Conservation (phyloP, 805 yeast genomes). For the Candida patagonica region DNA sequence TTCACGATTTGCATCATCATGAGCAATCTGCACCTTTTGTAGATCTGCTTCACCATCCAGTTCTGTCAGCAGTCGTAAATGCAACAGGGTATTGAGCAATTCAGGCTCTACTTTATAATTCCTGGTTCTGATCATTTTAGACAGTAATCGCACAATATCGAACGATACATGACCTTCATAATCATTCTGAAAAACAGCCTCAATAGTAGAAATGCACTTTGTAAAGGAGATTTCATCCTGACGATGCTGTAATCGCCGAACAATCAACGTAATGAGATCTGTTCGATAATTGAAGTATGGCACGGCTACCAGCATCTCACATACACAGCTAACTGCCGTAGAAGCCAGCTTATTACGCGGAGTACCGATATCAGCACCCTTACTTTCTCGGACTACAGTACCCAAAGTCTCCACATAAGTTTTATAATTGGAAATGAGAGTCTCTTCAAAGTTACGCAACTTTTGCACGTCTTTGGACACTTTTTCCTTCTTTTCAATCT, state of each 20-base stretch:
- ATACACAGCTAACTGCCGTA: constrained; percentile 62
- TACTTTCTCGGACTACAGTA: constrained; percentile 33
- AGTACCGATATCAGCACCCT: constrained; percentile 17
- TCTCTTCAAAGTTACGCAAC: constrained; percentile 73
- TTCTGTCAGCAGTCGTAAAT: constrained; percentile 39
- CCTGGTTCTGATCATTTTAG: constrained; percentile 64
- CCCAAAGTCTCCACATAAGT: constrained; percentile 52
- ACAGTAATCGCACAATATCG: constrained; percentile 59
- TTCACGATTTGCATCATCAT: constrained; percentile 31
- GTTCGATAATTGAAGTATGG: constrained; percentile 73
- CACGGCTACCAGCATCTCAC: constrained; percentile 60
- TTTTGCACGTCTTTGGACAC: constrained; percentile 76
- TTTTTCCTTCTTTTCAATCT: constrained; percentile 69
- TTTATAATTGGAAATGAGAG: constrained; percentile 58
- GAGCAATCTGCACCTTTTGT: constrained; percentile 30
- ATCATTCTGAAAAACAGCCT: constrained; percentile 66
- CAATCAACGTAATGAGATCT: constrained; percentile 60
- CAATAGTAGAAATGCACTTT: constrained; percentile 56
- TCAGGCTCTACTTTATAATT: constrained; percentile 77
- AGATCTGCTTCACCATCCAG: constrained; percentile 27
- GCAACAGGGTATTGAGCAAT: constrained; percentile 61
- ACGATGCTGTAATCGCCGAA: constrained; percentile 56
- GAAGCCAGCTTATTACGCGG: constrained; percentile 18
- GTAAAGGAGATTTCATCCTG: constrained; percentile 40
- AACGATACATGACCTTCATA: constrained; percentile 70